A percentile compares a stretch with the other conserved stretches of the same genome.
These are phyloP conservation scores for Zymoseptoria pseudotritici DNA, from an alignment of 2,329 filamentous ascomycete species.

Conservation along the genomic window DNA sequence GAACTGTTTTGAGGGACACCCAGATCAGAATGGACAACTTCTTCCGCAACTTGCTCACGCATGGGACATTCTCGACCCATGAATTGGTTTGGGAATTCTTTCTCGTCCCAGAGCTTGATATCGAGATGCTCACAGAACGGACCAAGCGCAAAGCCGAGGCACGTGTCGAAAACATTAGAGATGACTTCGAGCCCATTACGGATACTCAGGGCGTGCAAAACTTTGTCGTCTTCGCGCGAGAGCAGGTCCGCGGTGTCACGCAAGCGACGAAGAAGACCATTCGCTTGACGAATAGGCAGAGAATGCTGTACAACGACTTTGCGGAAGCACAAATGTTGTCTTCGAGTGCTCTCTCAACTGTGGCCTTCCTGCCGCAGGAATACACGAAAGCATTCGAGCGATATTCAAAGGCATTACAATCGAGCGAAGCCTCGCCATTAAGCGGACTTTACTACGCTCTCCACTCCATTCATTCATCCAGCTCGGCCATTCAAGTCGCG, in stretches of 20 bases:
- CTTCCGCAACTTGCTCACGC: slow-evolving; percentile 73
- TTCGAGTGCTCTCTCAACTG: slow-evolving; percentile 45
- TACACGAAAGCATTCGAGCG: slow-evolving; percentile 65
- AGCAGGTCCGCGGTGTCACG: slow-evolving; percentile 79
- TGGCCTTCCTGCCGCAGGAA: slow-evolving; percentile 59
- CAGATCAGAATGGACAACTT: slow-evolving; percentile 84
- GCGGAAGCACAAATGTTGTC: slow-evolving; percentile 54
- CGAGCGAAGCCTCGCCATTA: slow-evolving; percentile 66
- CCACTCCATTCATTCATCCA: slow-evolving; percentile 73
- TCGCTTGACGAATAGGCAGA: slow-evolving; percentile 67
- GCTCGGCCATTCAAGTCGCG: slow-evolving; percentile 70
- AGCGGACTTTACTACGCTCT: slow-evolving; percentile 67
- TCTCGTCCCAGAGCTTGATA: slow-evolving; percentile 85
- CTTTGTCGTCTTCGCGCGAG: slow-evolving; percentile 83
- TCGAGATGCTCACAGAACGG: slow-evolving; percentile 81
- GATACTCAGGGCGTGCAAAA: slow-evolving; percentile 77
- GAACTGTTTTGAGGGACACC: slow-evolving; percentile 77
- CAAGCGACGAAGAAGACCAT: slow-evolving; percentile 76
- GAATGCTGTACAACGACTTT: slow-evolving; percentile 59
- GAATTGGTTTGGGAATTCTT: slow-evolving; percentile 99
- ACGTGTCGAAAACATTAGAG: slow-evolving; percentile 72
- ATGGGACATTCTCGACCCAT: slow-evolving; percentile 90
- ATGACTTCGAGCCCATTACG: slow-evolving; percentile 77
- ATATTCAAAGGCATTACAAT: slow-evolving; percentile 60
- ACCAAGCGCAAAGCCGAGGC: slow-evolving; percentile 80